Conservation (phyloP, 169 alveolate genomes). For the Eimeria acervulina region DNA sequence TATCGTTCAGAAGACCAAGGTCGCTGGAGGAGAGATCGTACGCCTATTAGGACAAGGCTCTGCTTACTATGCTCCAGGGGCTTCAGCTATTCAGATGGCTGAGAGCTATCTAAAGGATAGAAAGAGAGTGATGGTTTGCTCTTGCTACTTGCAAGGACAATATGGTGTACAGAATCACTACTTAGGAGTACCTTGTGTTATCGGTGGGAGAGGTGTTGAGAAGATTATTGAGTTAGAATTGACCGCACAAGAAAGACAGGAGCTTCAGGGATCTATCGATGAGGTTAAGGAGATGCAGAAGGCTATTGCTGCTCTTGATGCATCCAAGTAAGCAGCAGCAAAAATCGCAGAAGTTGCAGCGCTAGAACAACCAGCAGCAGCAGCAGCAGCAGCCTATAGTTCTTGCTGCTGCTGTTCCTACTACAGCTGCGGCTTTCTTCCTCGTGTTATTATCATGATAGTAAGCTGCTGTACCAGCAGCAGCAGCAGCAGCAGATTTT, state of each 20-base stretch:
- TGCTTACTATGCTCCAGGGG: conserved; percentile 90
- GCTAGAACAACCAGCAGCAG: neutral
- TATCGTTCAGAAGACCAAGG: conserved; percentile 87
- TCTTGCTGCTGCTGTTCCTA: no score
- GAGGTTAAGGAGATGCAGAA: conserved; percentile 58
- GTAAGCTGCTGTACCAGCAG: no score
- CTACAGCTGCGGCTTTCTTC: no score
- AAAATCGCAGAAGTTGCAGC: no score
- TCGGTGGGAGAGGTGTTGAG: conserved; percentile 89
- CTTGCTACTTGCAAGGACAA: conserved; percentile 87
- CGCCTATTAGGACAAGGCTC: conserved; percentile 86
- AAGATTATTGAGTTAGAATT: conserved; percentile 86
- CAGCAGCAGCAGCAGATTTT: no score
- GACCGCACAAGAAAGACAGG: conserved; percentile 73
- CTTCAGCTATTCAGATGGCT: conserved; percentile 88
- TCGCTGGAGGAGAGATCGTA: conserved; percentile 89
- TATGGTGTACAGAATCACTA: conserved; percentile 88
- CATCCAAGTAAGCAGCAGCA: neutral
- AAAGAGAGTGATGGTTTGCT: conserved; percentile 88
- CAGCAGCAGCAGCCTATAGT: neutral
- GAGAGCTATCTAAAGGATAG: conserved; percentile 87
- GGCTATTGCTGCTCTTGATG: conserved; percentile 48
- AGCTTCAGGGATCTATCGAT: conserved; percentile 65
- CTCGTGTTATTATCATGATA: no score
- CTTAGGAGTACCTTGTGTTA: conserved; percentile 89